phyloP scores from a whole-genome alignment of 805 yeast species.

The Saccharomyces mikatae region DNA sequence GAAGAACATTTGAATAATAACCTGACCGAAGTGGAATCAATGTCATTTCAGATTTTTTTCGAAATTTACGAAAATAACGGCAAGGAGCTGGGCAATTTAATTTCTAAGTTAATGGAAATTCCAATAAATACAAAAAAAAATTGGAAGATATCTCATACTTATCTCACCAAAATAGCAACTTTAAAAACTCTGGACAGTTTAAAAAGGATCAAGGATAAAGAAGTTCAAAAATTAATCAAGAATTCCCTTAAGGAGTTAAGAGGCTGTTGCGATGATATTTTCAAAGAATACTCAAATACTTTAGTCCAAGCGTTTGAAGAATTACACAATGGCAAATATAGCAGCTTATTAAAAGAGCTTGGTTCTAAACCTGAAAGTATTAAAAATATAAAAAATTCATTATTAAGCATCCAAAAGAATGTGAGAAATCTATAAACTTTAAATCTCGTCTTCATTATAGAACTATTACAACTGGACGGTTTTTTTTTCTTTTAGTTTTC shows the following conservation, averaged over 20 bases:
- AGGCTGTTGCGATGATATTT: constrained; percentile 17
- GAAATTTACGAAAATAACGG: constrained; percentile 18
- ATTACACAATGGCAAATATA: constrained; percentile 4
- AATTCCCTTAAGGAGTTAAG: constrained; percentile 12
- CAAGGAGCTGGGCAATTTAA: not conserved
- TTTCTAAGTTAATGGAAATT: not conserved
- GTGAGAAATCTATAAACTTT: constrained; percentile 11
- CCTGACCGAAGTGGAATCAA: constrained; percentile 10
- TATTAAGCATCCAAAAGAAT: constrained; percentile 14
- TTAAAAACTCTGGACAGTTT: constrained; percentile 24
- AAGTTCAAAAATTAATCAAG: constrained; percentile 14
- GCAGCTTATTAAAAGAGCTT: constrained; percentile 5
- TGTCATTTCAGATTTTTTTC: constrained; percentile 17
- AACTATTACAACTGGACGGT: not conserved
- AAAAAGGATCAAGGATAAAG: constrained; percentile 20
- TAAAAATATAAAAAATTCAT: constrained; percentile 1
- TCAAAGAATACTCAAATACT: not conserved
- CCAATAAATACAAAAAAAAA: constrained; percentile 1
- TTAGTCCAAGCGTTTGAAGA: constrained; percentile 2
- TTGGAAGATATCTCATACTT: constrained; percentile 22
- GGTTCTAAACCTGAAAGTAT: constrained; percentile 8
- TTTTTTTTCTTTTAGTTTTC: too few relatives aligned
- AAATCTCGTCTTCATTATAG: not conserved
- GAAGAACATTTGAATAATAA: not conserved
- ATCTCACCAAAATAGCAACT: constrained; percentile 17